These are phyloP conservation scores for Darksidea phi DNA, from an alignment of 495 filamentous ascomycete genomes.

Conservation along the genomic window DNA sequence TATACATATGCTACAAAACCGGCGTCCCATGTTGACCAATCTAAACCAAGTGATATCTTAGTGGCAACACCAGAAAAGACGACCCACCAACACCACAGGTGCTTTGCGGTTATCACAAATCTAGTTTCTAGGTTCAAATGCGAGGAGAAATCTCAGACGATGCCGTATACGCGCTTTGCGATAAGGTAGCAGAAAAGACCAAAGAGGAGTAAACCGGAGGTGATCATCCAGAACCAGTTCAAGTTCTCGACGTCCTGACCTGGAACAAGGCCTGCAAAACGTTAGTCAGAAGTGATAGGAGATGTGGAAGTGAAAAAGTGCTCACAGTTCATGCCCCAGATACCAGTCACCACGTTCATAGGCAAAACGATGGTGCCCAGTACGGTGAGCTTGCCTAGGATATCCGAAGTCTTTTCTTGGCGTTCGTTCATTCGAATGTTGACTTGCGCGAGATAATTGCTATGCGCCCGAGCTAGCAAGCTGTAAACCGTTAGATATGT, in stretches of 20 bases:
- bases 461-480: slow-evolving; percentile 86
- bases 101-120: too few species aligned
- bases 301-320: not conserved
- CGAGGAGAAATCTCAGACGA: slow-evolving; percentile 47
- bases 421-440: slow-evolving; percentile 98
- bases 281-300: not conserved
- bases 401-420: slow-evolving; percentile 91
- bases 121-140: too few species aligned
- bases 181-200: slow-evolving; percentile 73
- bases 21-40: too few species aligned
- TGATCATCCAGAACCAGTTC: slow-evolving; percentile 70
- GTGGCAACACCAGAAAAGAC: too few species aligned
- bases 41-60: too few species aligned
- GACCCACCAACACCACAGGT: too few species aligned
- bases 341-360: slow-evolving; percentile 97
- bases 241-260: slow-evolving; percentile 71
- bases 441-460: slow-evolving; percentile 91
- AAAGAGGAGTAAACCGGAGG: slow-evolving; percentile 72
- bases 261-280: slow-evolving; percentile 61
- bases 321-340: slow-evolving; percentile 89
- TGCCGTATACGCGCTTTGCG: slow-evolving; percentile 75
- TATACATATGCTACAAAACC: too few species aligned
- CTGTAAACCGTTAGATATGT: slow-evolving; percentile 48
- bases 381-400: slow-evolving; percentile 91
- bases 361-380: slow-evolving; percentile 95